A percentile compares a stretch with the other conserved stretches of the same genome.
These are phyloP conservation scores for Vitis rotundifolia DNA, from an alignment of 164 flowering plant species.

Conservation along the genomic window DNA sequence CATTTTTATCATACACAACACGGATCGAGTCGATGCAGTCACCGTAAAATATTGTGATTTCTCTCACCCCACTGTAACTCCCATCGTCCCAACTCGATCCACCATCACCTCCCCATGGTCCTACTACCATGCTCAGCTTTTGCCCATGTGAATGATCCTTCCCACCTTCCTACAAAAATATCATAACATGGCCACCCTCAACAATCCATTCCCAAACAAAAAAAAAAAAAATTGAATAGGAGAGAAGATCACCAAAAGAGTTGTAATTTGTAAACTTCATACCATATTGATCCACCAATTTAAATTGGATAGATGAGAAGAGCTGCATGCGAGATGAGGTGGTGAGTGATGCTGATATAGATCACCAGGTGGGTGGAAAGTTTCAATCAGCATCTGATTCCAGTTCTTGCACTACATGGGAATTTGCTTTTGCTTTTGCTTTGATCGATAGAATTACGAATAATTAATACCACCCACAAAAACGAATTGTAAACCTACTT, in stretches of 20 bases:
- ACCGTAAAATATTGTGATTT: constrained; percentile 48
- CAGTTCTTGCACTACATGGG: neutral
- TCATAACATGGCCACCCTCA: neutral
- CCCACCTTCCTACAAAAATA: constrained; percentile 18
- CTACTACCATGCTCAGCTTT: constrained; percentile 37
- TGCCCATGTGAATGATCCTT: constrained; percentile 9
- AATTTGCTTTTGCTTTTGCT: no score
- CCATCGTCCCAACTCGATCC: constrained; percentile 76
- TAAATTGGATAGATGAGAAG: neutral
- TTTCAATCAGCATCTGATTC: neutral
- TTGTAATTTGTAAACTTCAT: neutral
- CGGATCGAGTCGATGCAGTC: constrained; percentile 65
- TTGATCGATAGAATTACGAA: no score
- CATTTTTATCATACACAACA: constrained; percentile 58
- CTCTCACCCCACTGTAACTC: constrained; percentile 47
- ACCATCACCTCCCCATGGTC: constrained; percentile 75
- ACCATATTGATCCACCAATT: neutral
- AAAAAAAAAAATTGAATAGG: neutral
- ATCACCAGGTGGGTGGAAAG: neutral
- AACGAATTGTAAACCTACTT: no score
- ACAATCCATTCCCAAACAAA: no score
- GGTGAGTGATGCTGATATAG: neutral
- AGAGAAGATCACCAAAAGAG: no score
- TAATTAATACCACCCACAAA: no score
- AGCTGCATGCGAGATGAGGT: neutral